These are phyloP conservation scores for Talaromyces pinophilus DNA, from an alignment of 2,329 filamentous ascomycete genomes.

Conservation along the genomic window DNA sequence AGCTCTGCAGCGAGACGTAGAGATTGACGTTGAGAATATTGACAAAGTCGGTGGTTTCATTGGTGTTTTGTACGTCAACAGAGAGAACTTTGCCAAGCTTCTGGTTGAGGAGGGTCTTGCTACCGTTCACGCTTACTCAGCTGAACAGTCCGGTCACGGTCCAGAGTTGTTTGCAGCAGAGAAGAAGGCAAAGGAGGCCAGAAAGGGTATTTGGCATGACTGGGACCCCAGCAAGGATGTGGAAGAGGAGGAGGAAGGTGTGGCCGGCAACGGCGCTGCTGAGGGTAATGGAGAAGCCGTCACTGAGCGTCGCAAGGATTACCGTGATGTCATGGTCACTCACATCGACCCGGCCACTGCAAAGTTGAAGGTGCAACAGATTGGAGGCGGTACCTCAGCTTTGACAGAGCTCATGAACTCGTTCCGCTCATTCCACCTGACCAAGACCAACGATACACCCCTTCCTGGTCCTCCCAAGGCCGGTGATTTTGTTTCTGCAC, in stretches of 20 bases:
- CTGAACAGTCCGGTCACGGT: constrained; percentile 89
- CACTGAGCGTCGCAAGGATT: constrained; percentile 73
- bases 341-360: constrained; percentile 77
- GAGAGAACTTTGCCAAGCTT: constrained; percentile 91
- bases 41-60: constrained; percentile 99
- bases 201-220: constrained; percentile 88
- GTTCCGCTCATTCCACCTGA: constrained; percentile 88
- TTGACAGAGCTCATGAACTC: constrained; percentile 86
- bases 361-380: constrained; percentile 85
- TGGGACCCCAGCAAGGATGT: constrained; percentile 89
- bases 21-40: constrained; percentile 90
- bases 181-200: constrained; percentile 81
- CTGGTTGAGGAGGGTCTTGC: constrained; percentile 93
- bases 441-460: constrained; percentile 73
- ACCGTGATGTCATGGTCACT: constrained; percentile 90
- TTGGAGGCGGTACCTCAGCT: constrained; percentile 81
- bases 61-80: constrained; percentile 87
- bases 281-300: constrained; percentile 57
- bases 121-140: constrained; percentile 89
- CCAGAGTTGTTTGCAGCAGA: constrained; percentile 86
- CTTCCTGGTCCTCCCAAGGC: constrained; percentile 79
- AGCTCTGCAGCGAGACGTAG: constrained; percentile 90
- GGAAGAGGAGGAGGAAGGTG: constrained; percentile 55
- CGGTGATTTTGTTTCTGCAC: constrained; percentile 86
- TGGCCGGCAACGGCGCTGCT: constrained; percentile 51